phyloP scores from a whole-genome alignment of 2,329 filamentous ascomycete genomes.

The Colletotrichum plurivorum region DNA sequence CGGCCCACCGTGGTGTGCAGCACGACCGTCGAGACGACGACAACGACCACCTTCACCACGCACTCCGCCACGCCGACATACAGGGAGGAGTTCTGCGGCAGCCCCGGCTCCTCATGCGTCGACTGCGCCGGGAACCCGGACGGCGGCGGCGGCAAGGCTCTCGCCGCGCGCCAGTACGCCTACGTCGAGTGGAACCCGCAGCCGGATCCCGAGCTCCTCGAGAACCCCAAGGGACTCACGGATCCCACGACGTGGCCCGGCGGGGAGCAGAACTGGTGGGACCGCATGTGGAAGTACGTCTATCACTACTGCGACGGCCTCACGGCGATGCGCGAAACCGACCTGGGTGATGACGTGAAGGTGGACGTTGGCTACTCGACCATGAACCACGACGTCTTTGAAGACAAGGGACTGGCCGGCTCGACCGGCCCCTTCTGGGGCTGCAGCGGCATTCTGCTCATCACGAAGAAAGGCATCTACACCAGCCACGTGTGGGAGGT shows the following conservation, averaged over 20 bases:
- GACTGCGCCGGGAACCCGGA: background rate
- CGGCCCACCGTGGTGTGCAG: background rate
- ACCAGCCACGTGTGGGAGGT: constrained; percentile 33
- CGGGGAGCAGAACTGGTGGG: background rate
- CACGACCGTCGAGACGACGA: background rate
- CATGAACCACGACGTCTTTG: background rate
- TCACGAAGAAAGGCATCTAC: constrained; percentile 31
- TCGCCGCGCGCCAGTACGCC: background rate
- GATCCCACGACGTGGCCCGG: background rate
- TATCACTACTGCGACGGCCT: background rate
- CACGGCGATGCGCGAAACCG: background rate
- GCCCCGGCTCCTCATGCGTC: background rate
- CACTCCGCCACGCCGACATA: background rate
- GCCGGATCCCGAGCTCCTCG: background rate
- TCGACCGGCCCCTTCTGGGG: constrained; percentile 35
- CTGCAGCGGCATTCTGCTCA: constrained; percentile 30
- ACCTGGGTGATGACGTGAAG: no score
- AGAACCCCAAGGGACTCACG: background rate
- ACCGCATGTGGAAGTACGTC: background rate
- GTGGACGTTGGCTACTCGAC: constrained; percentile 10
- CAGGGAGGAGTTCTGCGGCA: background rate
- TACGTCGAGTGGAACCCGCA: background rate
- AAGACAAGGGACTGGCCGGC: background rate
- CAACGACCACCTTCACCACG: background rate
- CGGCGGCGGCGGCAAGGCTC: background rate